These are phyloP conservation scores for Lithospermum erythrorhizon DNA, from an alignment of 257 asterid genomes.

Conservation along the genomic window DNA sequence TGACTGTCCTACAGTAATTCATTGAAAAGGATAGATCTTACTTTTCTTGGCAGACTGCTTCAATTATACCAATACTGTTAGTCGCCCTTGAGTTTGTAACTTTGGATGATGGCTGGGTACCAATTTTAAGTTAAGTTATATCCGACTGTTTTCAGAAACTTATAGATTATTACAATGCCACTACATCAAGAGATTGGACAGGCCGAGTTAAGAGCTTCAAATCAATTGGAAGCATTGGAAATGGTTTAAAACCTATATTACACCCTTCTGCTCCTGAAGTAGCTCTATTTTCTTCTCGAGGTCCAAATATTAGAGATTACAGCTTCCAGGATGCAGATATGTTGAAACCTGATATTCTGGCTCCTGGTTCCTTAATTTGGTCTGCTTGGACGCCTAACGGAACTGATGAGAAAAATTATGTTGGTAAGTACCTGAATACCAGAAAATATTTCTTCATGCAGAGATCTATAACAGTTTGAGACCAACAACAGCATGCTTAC, in stretches of 20 bases:
- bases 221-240: slow-evolving; percentile 79
- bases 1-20: too few species aligned
- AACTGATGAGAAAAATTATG: slow-evolving; percentile 81
- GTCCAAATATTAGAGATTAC: slow-evolving; percentile 90
- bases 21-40: too few species aligned
- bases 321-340: slow-evolving; percentile 92
- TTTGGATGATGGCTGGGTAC: too few species aligned
- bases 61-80: too few species aligned
- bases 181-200: slow-evolving; percentile 88
- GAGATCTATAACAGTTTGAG: too few species aligned
- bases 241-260: slow-evolving; percentile 74
- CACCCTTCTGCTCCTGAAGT: slow-evolving; percentile 96
- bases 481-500: too few species aligned
- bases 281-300: slow-evolving; percentile 92
- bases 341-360: slow-evolving; percentile 91
- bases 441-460: too few species aligned
- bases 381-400: slow-evolving; percentile 99
- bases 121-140: too few species aligned
- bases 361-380: slow-evolving; percentile 99
- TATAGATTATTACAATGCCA: slow-evolving; percentile 72
- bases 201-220: slow-evolving; percentile 90
- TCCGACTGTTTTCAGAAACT: slow-evolving; percentile 41
- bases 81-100: too few species aligned
- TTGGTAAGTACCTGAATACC: slow-evolving; percentile 21
- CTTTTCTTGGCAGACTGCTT: too few species aligned